Conservation (phyloP, 345 rosid genomes). For the Stellera chamaejasme region DNA sequence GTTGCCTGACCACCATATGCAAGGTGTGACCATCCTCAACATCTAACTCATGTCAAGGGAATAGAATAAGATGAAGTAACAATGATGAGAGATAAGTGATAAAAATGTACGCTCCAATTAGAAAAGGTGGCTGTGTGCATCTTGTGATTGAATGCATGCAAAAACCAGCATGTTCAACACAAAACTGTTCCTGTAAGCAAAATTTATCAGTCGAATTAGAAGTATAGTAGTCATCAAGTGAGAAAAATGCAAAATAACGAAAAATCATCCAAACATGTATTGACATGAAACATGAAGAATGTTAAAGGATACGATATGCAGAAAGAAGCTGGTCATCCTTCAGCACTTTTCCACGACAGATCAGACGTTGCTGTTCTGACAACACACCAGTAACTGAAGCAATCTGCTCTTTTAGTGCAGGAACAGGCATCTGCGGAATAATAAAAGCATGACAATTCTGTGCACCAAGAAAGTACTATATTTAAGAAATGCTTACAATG, state of each 20-base stretch:
- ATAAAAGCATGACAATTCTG: neutral
- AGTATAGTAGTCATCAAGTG: no score
- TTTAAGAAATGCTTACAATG: neutral
- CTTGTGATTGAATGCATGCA: no score
- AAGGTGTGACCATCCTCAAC: constrained; percentile 85
- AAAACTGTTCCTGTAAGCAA: no score
- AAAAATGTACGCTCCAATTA: neutral
- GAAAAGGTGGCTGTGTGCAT: neutral
- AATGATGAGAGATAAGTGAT: constrained; percentile 1
- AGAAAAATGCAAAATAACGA: no score
- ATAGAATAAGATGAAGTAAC: neutral
- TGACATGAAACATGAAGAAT: neutral
- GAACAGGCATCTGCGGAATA: constrained; percentile 52
- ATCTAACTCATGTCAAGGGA: constrained; percentile 45
- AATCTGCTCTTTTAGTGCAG: constrained; percentile 72
- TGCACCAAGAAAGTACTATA: neutral
- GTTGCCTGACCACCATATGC: constrained; percentile 79
- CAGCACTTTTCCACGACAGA: constrained; percentile 77
- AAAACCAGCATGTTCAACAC: no score
- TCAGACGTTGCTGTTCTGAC: constrained; percentile 67
- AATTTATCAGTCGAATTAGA: no score
- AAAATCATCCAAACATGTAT: no score
- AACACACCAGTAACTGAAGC: constrained; percentile 71
- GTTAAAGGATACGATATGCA: constrained; percentile 70
- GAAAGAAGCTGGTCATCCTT: constrained; percentile 80